Percentiles rank a stretch among this genome's conserved stretches.
Evolutionary conservation across 1,284 basidiomycete genomes (phyloP).

Genomic region (Tylopilus sp.): DNA sequence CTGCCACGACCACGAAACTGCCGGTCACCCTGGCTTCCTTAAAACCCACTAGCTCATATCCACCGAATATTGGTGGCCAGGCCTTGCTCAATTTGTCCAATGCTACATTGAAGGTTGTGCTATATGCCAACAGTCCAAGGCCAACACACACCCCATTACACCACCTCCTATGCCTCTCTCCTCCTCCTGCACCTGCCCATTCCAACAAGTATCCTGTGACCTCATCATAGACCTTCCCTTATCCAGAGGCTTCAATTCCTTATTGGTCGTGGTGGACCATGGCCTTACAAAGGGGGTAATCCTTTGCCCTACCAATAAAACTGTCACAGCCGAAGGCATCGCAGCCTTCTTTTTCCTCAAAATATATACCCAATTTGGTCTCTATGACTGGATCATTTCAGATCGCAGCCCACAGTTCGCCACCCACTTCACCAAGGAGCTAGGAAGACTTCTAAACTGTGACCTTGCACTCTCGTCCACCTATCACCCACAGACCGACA

Average conservation of each 20-base stretch:
- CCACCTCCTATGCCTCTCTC: fast-evolving
- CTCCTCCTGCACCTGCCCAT: neutral
- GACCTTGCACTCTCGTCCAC: neutral
- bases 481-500: neutral
- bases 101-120: constrained; percentile 12
- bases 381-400: constrained; percentile 24
- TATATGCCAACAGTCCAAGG: constrained; percentile 1
- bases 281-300: no score
- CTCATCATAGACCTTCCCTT: no score
- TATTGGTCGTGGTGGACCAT: no score
- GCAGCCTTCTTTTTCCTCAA: no score
- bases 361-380: constrained; percentile 4
- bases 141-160: neutral
- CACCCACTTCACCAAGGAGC: neutral
- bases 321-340: no score
- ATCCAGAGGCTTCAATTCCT: no score
- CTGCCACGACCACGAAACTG: neutral
- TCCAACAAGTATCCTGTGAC: neutral
- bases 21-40: neutral
- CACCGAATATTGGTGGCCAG: neutral
- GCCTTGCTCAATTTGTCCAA: neutral
- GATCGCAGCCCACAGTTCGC: constrained; percentile 26
- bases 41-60: neutral
- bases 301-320: no score
- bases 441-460: neutral